Percentiles rank a stretch among this genome's conserved stretches.
phyloP scores from a whole-genome alignment of 208 protist genomes.

The Acanthamoeba healyi region DNA sequence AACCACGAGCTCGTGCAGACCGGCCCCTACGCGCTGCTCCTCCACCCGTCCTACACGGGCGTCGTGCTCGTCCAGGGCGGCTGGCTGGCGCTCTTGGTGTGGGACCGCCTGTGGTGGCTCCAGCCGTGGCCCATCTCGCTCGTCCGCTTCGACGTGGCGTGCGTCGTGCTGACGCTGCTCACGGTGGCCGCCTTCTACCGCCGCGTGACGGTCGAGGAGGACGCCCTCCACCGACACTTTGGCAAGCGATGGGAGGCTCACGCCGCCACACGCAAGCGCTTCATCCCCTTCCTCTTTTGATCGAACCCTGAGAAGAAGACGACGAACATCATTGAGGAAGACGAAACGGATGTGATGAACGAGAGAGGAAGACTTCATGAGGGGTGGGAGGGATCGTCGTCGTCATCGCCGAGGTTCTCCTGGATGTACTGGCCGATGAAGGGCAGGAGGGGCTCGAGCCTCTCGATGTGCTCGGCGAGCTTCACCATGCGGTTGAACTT shows the following conservation, averaged over 20 bases:
- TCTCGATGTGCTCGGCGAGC: background rate
- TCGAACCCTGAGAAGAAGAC: background rate
- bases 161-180: background rate
- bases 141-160: background rate
- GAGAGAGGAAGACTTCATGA: no score
- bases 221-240: slow-evolving; percentile 7
- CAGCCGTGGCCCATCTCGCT: slow-evolving; percentile 24
- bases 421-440: slow-evolving; percentile 13
- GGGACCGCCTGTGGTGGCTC: slow-evolving; percentile 26
- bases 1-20: slow-evolving; percentile 46
- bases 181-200: background rate
- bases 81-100: background rate
- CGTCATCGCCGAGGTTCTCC: background rate
- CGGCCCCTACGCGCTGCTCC: slow-evolving; percentile 31
- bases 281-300: slow-evolving; percentile 25
- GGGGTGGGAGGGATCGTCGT: no score
- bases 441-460: background rate
- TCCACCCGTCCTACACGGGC: slow-evolving; percentile 33
- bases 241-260: background rate
- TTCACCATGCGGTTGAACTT: slow-evolving; percentile 15
- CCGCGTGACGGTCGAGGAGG: background rate
- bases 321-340: no score
- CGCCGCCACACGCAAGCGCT: slow-evolving; percentile 12
- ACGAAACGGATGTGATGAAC: no score
- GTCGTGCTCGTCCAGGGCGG: background rate